Evolutionary conservation across 345 rosid genomes (phyloP).

Genomic region (Anastatica hierochuntica): DNA sequence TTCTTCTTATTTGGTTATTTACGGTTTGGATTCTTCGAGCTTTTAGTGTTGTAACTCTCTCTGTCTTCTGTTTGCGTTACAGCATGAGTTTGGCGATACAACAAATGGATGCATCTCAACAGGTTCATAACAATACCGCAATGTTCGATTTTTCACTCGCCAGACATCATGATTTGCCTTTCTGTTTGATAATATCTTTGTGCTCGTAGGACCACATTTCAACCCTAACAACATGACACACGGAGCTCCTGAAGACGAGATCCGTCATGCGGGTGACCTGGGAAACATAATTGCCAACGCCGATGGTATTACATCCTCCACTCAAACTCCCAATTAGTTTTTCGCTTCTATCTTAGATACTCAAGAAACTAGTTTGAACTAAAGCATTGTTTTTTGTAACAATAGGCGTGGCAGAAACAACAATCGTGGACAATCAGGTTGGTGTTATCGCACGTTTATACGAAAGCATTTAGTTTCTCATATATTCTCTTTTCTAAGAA

Average conservation of each 20-base stretch:
- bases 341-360: too few species aligned
- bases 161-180: neutral
- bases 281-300: conserved; percentile 96
- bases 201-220: conserved; percentile 69
- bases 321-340: neutral
- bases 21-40: neutral
- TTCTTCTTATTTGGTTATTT: neutral
- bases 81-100: conserved; percentile 97
- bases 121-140: conserved; percentile 29
- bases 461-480: neutral
- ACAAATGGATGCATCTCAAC: conserved; percentile 98
- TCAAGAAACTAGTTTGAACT: too few species aligned
- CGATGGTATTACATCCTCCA: conserved; percentile 41
- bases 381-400: neutral
- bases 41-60: neutral
- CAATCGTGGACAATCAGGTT: conserved; percentile 75
- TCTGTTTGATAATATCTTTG: neutral
- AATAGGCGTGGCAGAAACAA: conserved; percentile 89
- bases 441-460: neutral
- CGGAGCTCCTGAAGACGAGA: conserved; percentile 90
- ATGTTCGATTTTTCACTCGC: neutral
- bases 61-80: neutral
- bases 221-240: conserved; percentile 82
- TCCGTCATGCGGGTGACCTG: conserved; percentile 99
- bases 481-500: neutral